A percentile compares a stretch with the other conserved stretches of the same genome.
These are phyloP conservation scores for Omphalea diandra DNA, from an alignment of 441 rosid species.

Conservation along the genomic window DNA sequence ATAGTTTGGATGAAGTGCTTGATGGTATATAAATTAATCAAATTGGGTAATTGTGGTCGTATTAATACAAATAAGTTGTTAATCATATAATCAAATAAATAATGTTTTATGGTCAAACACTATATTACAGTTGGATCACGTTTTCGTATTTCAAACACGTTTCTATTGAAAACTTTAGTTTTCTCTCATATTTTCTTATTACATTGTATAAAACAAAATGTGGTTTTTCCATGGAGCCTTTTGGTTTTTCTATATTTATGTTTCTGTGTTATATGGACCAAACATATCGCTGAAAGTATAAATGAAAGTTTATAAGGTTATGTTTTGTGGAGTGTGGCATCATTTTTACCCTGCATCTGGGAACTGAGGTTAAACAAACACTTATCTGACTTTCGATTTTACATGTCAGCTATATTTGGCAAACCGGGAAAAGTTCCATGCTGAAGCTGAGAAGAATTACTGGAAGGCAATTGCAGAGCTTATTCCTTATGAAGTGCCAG, in stretches of 20 bases:
- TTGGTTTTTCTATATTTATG: too few relatives aligned
- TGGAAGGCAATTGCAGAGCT: slow-evolving; percentile 91
- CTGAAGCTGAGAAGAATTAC: slow-evolving; percentile 73
- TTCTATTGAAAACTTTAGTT: too few relatives aligned
- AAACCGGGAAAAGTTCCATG: slow-evolving; percentile 82
- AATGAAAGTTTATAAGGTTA: too few relatives aligned
- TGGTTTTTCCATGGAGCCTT: too few relatives aligned
- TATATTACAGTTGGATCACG: too few relatives aligned
- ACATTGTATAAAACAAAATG: too few relatives aligned
- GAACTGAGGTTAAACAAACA: neutral
- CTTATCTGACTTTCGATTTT: neutral
- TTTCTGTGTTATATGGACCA: too few relatives aligned
- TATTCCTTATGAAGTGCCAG: slow-evolving; percentile 73
- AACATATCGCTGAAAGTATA: too few relatives aligned
- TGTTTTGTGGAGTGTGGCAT: neutral
- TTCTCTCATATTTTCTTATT: too few relatives aligned
- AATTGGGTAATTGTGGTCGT: neutral
- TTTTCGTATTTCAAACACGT: too few relatives aligned
- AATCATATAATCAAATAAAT: neutral
- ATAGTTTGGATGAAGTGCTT: too few relatives aligned
- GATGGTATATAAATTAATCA: too few relatives aligned
- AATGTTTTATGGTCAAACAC: neutral
- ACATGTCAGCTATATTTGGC: slow-evolving; percentile 54
- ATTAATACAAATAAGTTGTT: neutral
- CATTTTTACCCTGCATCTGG: neutral